Conservation (phyloP, 78 protist species). For the Protostelium mycophagum region DNA sequence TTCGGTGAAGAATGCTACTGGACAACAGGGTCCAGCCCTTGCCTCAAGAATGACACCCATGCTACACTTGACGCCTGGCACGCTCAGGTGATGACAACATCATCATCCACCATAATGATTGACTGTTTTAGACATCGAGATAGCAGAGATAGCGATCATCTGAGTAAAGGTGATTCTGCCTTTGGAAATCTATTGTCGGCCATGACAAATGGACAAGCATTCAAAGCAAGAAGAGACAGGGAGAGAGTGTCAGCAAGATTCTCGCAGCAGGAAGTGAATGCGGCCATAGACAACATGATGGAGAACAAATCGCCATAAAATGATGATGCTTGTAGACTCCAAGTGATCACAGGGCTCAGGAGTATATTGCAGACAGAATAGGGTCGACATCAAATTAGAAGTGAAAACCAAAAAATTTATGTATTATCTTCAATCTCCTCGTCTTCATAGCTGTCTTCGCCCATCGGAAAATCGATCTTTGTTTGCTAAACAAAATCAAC, state of each 20-base stretch:
- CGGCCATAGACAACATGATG: neutral
- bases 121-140: neutral
- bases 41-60: neutral
- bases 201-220: neutral
- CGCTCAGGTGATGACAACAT: neutral
- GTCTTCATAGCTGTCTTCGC: neutral
- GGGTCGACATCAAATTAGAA: no score
- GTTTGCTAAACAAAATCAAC: neutral
- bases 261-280: neutral
- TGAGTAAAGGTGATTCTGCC: neutral
- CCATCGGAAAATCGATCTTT: neutral
- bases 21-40: neutral
- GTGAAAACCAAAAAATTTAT: no score
- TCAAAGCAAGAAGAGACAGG: neutral
- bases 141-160: neutral
- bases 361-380: no score
- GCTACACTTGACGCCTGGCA: neutral
- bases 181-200: neutral
- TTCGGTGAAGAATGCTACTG: no score
- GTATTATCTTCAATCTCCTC: neutral
- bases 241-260: neutral
- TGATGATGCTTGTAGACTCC: neutral
- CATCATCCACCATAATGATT: neutral
- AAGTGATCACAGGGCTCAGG: no score
- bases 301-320: neutral